Base-by-base conservation (phyloP, 192 early-diverging fungal genomes). In the Coemansia sp. region DNA sequence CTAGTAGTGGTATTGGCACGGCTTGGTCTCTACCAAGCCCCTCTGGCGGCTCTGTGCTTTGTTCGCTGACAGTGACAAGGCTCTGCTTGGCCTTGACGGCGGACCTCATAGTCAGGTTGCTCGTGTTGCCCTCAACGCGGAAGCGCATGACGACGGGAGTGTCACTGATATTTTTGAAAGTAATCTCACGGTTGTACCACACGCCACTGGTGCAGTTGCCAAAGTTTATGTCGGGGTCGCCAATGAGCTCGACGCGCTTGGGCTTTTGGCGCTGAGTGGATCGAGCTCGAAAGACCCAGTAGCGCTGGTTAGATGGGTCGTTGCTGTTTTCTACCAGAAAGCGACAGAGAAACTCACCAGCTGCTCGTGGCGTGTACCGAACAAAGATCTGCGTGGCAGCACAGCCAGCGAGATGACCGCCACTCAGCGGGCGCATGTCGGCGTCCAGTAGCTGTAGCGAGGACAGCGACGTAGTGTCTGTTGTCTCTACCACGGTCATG, bases 341-440 rank as follows among this genome's bases (percentile, higher is more conserved):
- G 35, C 95, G 92, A 75, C 94, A 96, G 32, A 86, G 86, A 75
- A 94, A 97, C 71, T 99, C 97, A 11, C 97, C 97, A 8, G 91
- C 85, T 28, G 94, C 93, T 37, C 84, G 89, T 26, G 96, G 94
- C 21, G 88, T 90, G 82, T 96, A 98, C 4, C 89, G 90, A 40
- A 96, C 80, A 38, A 93, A 87, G 26, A 97, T 90, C 53, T 91
- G 82, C 13, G 86, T 84, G 64, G 84, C 85, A 4, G 88, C 85
- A 62, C 92, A 92, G 23, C 89, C 89, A 6, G 86, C 85, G 42
- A 97, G 89, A 62, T 72, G 70, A 8, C 85, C 71, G 30, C 74
- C 72, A 11, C 50, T 65, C 23, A 61, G 37, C 46, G 57, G 67
- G 21, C 43, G 43, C 64, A 62, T 57, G 52, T 69, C 60, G 30